These are phyloP conservation scores for Manihot esculenta DNA, from an alignment of 441 rosid species.

Conservation along the genomic window DNA sequence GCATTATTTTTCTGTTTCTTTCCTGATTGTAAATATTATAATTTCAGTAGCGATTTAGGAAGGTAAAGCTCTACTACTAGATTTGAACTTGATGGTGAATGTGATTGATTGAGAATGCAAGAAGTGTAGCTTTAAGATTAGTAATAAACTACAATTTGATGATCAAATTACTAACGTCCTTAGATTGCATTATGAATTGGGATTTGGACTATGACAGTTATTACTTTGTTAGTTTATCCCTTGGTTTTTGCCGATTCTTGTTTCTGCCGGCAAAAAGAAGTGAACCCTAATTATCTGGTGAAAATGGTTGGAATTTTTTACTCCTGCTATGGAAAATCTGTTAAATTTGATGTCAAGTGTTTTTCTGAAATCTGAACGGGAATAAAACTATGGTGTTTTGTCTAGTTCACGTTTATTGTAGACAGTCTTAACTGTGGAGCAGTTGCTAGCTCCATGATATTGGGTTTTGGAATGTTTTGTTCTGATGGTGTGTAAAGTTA, in stretches of 20 bases:
- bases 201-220: background rate
- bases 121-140: background rate
- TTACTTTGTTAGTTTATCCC: background rate
- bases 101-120: background rate
- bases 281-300: background rate
- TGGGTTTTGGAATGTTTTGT: background rate
- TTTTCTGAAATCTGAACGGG: background rate
- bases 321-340: background rate
- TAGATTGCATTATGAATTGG: background rate
- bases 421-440: background rate
- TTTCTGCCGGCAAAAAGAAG: background rate
- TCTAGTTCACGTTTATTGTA: background rate
- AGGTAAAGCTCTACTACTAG: background rate
- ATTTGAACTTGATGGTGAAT: constrained; percentile 4
- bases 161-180: background rate
- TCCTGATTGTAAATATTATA: background rate
- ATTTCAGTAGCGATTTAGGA: background rate
- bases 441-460: background rate
- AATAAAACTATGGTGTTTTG: background rate
- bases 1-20: background rate
- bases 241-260: background rate
- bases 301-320: background rate
- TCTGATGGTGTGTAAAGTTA: background rate
- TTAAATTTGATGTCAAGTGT: background rate
- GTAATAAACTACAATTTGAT: background rate